Base-by-base conservation (phyloP, 805 yeast species). In the Diddensiella transvaalensis region DNA sequence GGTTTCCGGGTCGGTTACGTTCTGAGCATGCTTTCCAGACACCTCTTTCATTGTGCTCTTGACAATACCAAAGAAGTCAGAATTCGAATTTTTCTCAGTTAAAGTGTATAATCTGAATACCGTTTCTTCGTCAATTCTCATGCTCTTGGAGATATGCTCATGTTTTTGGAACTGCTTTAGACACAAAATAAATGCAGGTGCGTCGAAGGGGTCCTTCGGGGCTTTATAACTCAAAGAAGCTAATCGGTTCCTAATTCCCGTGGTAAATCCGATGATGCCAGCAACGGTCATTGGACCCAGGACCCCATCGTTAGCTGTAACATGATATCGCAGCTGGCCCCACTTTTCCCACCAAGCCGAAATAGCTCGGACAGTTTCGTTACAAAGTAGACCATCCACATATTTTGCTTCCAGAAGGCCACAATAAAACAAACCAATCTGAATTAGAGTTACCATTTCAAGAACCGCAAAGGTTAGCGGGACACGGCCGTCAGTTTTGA, bases 371-470 rank as follows among this genome's bases (percentile, higher is more conserved):
- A 83, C 83, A 0, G 99, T 91, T 48, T 76, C 74, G 49, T 80
- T 78, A 63, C 98, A 91, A 2, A 89, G 68, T 13, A 91, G 68
- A 0, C 99, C 98, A 66, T 93, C 97, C 48, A 87, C 86, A 54
- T 76, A 80, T 26, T 68, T 68, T 0, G 87, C 81, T 44, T 81
- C 83, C 11, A 88, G 71, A 37, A 88, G 65, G 48, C 82, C 85
- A 65, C 85, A 90, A 64, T 89, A 90, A 58, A 79, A 84, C 21
- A 91, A 72, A 36, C 85, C 77, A 1, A 82, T 80, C 66, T 91
- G 99, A 1, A 87, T 70, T 22, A 88, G 63, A 36, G 81, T 78
- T 2, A 89, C 83, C 40, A 93, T 65, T 61, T 88, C 96, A 24
- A 78, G 66, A 1, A 83, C 85, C 0, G 96, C 87, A 63, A 80